A percentile compares a stretch with the other conserved stretches of the same genome.
Evolutionary conservation across 73 alveolate genomes (phyloP).

Genomic region (Loxodes magnus): DNA sequence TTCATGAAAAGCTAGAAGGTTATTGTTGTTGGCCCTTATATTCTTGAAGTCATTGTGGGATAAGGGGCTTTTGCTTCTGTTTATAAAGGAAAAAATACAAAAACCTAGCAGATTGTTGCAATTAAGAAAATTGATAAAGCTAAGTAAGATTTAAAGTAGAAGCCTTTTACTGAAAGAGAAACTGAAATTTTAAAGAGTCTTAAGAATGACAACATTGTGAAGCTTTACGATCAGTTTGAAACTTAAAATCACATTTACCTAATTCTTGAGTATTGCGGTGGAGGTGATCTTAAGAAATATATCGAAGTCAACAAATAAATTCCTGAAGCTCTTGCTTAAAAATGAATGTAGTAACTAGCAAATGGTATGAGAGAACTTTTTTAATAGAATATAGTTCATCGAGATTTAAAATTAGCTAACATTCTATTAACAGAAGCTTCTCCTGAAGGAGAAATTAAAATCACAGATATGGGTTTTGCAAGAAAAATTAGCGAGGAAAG

Average conservation of each 20-base stretch:
- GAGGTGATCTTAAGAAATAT: constrained; percentile 29
- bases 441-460: background rate
- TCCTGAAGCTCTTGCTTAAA: background rate
- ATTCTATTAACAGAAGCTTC: background rate
- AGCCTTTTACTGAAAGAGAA: constrained; percentile 22
- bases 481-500: background rate
- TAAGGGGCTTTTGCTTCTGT: constrained; percentile 11
- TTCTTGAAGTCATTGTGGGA: too few species aligned
- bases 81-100: constrained; percentile 18
- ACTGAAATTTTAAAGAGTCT: constrained; percentile 28
- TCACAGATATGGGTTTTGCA: constrained; percentile 13
- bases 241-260: constrained; percentile 29
- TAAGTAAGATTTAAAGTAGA: constrained; percentile 14
- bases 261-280: constrained; percentile 35
- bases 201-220: constrained; percentile 28
- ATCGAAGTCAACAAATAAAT: background rate
- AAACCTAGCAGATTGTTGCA: constrained; percentile 18
- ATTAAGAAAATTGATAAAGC: constrained; percentile 22
- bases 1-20: too few species aligned
- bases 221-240: constrained; percentile 30
- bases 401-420: constrained; percentile 12
- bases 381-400: background rate
- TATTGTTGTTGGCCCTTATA: too few species aligned
- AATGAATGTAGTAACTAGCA: background rate
- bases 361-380: background rate